Evolutionary conservation across 208 protist genomes (phyloP), one percentile per base, ranked within the genome.

Genomic region (Crithidia mellificae): DNA sequence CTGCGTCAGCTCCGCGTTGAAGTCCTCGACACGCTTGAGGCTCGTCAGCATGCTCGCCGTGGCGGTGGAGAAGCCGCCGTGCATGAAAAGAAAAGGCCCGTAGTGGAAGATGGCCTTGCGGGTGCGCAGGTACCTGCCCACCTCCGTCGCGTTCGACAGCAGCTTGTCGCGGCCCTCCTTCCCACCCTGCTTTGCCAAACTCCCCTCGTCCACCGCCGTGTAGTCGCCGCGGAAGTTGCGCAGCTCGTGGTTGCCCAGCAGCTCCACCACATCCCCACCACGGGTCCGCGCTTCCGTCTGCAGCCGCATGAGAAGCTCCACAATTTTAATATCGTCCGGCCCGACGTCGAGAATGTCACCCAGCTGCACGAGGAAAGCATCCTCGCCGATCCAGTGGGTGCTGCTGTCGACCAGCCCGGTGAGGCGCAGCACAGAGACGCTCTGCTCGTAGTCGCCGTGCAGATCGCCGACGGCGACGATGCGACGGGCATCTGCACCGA

Each of bases 281-380:
- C 68, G 78, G 15, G 57, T 66, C 22, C 64, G 66, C 27, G 91
- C 90, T 65, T 94, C 72, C 50, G 69, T 72, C 55, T 86, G 77
- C 32, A 98, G 75, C 38, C 73, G 79, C 84, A 93, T 93, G 36
- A 97, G 80, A 17, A 96, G 65, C 46, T 74, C 50, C n/a, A 90
- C 74, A 63, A 98, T 94, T 17, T 62, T 64, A 25, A 92, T 71
- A 57, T 92, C 81, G 52, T 95, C 87, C 12, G 87, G 88, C 36
- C 92, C 94, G 20, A 94, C 86, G 71, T 98, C 94, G n/a, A 98
- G 74, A 41, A 97, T 80, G 71, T 98, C 94, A 39, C 94, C 92
- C n/a, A 90, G 70, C 77, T 97, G 92, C 14, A 97, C 87, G 15
- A 97, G 77, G 12, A 81, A 83, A 7, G 86, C 73, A 68, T 94